Conservation (phyloP, 352 stramenopile species). For the Phytopythium cucurbitacearum region DNA sequence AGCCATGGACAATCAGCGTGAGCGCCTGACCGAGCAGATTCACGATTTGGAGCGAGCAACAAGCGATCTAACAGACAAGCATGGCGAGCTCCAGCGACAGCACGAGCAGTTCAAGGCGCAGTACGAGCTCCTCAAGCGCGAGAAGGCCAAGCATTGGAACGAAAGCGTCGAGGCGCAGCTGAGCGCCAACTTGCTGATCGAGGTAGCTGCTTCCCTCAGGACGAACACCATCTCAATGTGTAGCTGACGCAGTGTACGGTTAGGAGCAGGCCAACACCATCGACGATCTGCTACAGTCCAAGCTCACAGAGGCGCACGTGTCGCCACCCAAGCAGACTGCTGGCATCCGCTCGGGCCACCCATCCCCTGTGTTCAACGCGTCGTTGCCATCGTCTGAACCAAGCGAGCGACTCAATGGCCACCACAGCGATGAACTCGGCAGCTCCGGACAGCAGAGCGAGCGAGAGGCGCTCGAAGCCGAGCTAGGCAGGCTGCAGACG, state of each 20-base stretch:
- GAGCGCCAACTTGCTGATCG: constrained; percentile 70
- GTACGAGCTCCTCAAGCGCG: constrained; percentile 48
- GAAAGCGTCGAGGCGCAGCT: constrained; percentile 68
- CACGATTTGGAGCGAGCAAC: constrained; percentile 33
- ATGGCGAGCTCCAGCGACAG: constrained; percentile 31
- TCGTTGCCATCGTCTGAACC: background rate
- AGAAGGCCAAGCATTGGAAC: constrained; percentile 67
- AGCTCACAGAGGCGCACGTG: constrained; percentile 25
- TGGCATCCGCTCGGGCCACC: constrained; percentile 2
- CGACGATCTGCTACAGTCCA: constrained; percentile 57
- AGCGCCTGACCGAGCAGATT: constrained; percentile 27
- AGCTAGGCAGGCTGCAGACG: constrained; percentile 18
- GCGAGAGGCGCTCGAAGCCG: constrained; percentile 19
- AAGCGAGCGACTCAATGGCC: background rate
- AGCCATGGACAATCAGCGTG: constrained; percentile 11
- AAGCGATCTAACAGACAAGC: constrained; percentile 27
- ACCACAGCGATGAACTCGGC: background rate
- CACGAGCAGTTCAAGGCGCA: constrained; percentile 42
- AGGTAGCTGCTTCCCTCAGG: constrained; percentile 26
- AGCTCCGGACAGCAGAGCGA: constrained; percentile 6
- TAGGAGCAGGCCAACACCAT: constrained; percentile 77
- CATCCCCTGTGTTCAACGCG: background rate
- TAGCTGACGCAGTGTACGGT: background rate
- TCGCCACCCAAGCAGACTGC: constrained; percentile 24
- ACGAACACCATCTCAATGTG: background rate